Conservation (phyloP, 768 basidiomycete genomes). For the Suillus occidentalis region DNA sequence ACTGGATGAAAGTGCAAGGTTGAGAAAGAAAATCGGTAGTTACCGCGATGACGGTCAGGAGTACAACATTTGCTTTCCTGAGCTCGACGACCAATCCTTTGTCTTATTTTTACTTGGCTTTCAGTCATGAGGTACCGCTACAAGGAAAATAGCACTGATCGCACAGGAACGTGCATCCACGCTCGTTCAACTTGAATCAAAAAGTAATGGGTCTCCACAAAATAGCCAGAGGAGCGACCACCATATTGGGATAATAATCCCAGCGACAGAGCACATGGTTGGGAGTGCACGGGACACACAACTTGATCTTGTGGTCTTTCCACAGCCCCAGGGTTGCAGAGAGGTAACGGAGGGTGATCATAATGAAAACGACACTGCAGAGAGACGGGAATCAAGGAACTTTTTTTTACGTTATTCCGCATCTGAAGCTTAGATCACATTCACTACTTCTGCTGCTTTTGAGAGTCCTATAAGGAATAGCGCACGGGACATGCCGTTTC, state of each 20-base stretch:
- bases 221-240: neutral
- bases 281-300: constrained; percentile 4
- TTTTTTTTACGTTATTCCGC: neutral
- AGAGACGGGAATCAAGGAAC: neutral
- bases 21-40: constrained; percentile 8
- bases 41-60: constrained; percentile 11
- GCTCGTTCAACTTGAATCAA: neutral
- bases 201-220: neutral
- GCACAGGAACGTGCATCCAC: constrained; percentile 2
- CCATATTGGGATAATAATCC: constrained; percentile 8
- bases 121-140: constrained; percentile 6
- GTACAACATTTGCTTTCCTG: neutral
- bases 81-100: constrained; percentile 7
- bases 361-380: neutral
- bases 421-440: constrained; percentile 1
- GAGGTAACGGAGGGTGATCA: neutral
- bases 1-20: neutral
- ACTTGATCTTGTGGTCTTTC: neutral
- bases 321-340: neutral
- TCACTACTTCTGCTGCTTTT: neutral
- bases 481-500: neutral
- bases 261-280: constrained; percentile 7
- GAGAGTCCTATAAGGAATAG: neutral
- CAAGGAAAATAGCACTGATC: neutral
- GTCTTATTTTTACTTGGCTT: constrained; percentile 10